Base-by-base conservation (phyloP, 192 early-diverging fungal genomes). In the Lunasporangiospora selenospora region DNA sequence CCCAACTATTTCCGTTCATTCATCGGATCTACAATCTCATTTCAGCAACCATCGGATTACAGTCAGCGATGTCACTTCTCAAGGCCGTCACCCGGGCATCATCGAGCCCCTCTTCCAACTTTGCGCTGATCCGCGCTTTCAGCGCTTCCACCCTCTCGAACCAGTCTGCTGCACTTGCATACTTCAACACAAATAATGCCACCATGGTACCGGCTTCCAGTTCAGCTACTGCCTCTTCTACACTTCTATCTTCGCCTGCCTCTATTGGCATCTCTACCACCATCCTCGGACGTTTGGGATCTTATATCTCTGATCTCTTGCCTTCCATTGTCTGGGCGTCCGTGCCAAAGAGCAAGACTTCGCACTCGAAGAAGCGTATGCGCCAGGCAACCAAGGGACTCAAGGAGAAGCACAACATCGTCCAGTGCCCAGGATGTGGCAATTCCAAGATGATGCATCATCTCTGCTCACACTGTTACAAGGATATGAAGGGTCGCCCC, bases 281-380 rank as follows among this genome's bases (percentile, higher is more conserved):
- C 4, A 48, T 44, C 27, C 55, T 73, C n/a, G 69, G 69, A 27
- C 69, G 69, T 37, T 33, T 73, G 31, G 60, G 69, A 54, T 58
- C 47, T 18, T 73, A 73, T 31, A 73, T 73, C 36, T 73, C 69
- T 26, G 69, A 73, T 41, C 44, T 73, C 33, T 19, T 73, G 26
- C 69, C 69, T 12, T 73, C 69, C 18, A 63, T 73, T 27, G 69
- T 73, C 37, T 73, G 60, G 60, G 69, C 69, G 5, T 51, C 95
- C 1, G 95, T 92, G 29, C 95, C 95, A 10, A 97, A 97, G 80
- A 93, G 93, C 79, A 89, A 91, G 75, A 97, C 95, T 0, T 94
- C 93, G 23, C 95, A 97, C 61, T 81, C 89, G 32, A 95, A 92
- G 70, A 94, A 95, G 80, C 89, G 91, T 66, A 93, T 89, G 89